phyloP scores from a whole-genome alignment of 2,329 filamentous ascomycete species.

The Penicillium decumbens region DNA sequence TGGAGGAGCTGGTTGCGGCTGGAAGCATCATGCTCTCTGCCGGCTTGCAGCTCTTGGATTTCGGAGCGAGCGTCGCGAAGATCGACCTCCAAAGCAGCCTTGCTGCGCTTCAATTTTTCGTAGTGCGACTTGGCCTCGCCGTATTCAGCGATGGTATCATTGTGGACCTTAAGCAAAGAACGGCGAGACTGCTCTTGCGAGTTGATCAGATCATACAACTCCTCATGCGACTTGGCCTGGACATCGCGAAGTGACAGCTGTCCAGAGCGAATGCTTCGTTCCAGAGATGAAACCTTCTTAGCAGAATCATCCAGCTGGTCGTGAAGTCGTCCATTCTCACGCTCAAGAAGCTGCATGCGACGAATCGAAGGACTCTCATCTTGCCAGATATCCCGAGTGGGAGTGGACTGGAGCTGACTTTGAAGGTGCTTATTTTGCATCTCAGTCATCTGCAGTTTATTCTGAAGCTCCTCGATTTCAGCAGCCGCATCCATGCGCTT shows the following conservation, averaged over 20 bases:
- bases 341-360: constrained; percentile 84
- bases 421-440: constrained; percentile 95
- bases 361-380: constrained; percentile 75
- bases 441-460: constrained; percentile 85
- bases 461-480: constrained; percentile 87
- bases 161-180: constrained; percentile 76
- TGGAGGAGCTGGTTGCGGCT: constrained; percentile 83
- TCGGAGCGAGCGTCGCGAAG: constrained; percentile 79
- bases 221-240: constrained; percentile 88
- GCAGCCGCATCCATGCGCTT: constrained; percentile 85
- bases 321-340: constrained; percentile 84
- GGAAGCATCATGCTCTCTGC: constrained; percentile 80
- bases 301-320: constrained; percentile 91
- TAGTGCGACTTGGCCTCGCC: constrained; percentile 81
- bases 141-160: constrained; percentile 77
- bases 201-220: constrained; percentile 86
- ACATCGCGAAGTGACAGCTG: constrained; percentile 86
- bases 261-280: constrained; percentile 79
- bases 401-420: constrained; percentile 68
- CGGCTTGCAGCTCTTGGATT: constrained; percentile 70
- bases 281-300: constrained; percentile 84
- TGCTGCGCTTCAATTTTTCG: constrained; percentile 78
- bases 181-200: constrained; percentile 86
- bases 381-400: constrained; percentile 56
- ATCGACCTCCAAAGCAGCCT: constrained; percentile 75